These are phyloP conservation scores for Solanum lycopersicoides DNA, from an alignment of 257 asterid species.

Conservation along the genomic window DNA sequence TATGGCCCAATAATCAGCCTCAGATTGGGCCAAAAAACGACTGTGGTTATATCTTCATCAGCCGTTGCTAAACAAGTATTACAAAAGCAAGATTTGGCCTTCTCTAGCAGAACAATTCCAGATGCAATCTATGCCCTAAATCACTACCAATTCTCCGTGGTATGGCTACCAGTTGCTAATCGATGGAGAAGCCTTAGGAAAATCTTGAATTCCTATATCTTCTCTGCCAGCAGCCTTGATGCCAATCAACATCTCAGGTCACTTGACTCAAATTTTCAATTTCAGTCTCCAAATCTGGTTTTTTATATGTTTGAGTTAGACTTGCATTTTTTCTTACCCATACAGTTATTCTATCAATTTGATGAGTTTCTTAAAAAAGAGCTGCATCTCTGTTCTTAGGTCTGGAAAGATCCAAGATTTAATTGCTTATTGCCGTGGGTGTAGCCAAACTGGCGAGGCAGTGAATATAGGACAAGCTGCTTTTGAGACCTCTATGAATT, in stretches of 20 bases:
- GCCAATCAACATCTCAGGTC: slow-evolving; percentile 47
- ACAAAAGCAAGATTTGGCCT: slow-evolving; percentile 15
- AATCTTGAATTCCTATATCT: slow-evolving; percentile 29
- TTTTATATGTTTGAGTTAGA: background rate
- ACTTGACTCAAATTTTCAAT: background rate
- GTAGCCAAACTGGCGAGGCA: slow-evolving; percentile 30
- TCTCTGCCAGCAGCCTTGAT: slow-evolving; percentile 55
- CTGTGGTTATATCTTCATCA: slow-evolving; percentile 5
- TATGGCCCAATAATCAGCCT: slow-evolving; percentile 16
- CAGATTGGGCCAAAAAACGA: background rate
- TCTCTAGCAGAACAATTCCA: slow-evolving; percentile 5
- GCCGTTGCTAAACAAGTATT: background rate
- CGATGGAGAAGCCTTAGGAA: slow-evolving; percentile 13
- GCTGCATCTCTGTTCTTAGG: slow-evolving; percentile 4
- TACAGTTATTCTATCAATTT: background rate
- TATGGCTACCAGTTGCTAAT: slow-evolving; percentile 9
- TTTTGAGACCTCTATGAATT: slow-evolving; percentile 29
- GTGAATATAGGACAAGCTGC: slow-evolving; percentile 54
- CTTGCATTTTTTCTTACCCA: background rate
- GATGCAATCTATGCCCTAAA: slow-evolving; percentile 11
- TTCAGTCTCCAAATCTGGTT: background rate
- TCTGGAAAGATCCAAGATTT: slow-evolving; percentile 56
- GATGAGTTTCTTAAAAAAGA: background rate
- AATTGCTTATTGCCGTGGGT: slow-evolving; percentile 28
- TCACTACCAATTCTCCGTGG: slow-evolving; percentile 4